Evolutionary conservation across 2,329 filamentous ascomycete genomes (phyloP).

Genomic region (Aspergillus sergii): DNA sequence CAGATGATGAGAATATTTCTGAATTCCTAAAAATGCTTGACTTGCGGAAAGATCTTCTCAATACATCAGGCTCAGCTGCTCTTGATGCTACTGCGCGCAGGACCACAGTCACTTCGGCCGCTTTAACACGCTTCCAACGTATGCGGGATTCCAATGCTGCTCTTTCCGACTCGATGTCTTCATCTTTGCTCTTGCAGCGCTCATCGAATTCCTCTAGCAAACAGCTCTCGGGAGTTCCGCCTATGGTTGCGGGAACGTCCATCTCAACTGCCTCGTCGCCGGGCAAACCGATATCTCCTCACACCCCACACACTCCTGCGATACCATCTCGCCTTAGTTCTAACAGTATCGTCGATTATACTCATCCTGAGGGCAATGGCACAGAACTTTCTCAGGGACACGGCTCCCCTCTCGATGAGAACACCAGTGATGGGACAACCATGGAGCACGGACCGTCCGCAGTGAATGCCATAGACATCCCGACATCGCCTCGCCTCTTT

Average conservation of each 20-base stretch:
- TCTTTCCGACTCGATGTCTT: constrained; percentile 90
- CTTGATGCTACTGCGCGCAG: constrained; percentile 72
- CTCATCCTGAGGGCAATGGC: constrained; percentile 41
- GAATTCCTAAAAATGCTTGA: constrained; percentile 91
- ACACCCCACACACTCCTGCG: constrained; percentile 89
- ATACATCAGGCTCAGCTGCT: constrained; percentile 57
- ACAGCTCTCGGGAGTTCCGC: constrained; percentile 67
- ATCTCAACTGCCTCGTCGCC: constrained; percentile 86
- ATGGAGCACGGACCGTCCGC: constrained; percentile 37
- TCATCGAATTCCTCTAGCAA: constrained; percentile 79
- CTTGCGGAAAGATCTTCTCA: constrained; percentile 81
- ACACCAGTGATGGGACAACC: constrained; percentile 36
- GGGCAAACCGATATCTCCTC: constrained; percentile 84
- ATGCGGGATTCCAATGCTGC: constrained; percentile 89
- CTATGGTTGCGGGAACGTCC: constrained; percentile 65
- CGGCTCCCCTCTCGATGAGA: constrained; percentile 38
- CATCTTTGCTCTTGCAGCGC: constrained; percentile 80
- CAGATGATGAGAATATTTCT: constrained; percentile 89
- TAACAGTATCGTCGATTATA: constrained; percentile 78
- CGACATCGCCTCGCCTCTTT: constrained; percentile 48
- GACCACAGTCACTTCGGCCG: constrained; percentile 76
- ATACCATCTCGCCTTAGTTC: constrained; percentile 92
- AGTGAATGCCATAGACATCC: constrained; percentile 52
- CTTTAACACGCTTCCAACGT: constrained; percentile 80
- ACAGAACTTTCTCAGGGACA: constrained; percentile 32